phyloP scores from a whole-genome alignment of 106 monocot species.

The Dendrobium huoshanense region DNA sequence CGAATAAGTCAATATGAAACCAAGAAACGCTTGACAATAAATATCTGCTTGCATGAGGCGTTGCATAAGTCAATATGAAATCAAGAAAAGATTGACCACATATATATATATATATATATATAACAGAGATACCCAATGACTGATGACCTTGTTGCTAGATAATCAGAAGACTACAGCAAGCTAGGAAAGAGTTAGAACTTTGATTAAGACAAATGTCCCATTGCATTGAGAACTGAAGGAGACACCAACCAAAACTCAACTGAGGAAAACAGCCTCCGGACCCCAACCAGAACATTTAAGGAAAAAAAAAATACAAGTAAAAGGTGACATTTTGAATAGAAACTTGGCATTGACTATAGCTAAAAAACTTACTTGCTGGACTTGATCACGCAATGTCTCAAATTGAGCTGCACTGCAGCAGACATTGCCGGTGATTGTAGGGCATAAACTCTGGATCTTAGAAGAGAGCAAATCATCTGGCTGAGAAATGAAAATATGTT shows the following conservation, averaged over 20 bases:
- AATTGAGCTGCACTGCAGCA: slow-evolving; percentile 84
- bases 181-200: neutral
- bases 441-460: slow-evolving; percentile 96
- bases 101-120: neutral
- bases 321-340: neutral
- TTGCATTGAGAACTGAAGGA: neutral
- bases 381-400: slow-evolving; percentile 70
- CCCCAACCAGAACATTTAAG: neutral
- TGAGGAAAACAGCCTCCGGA: neutral
- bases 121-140: neutral
- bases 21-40: neutral
- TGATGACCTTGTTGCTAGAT: neutral
- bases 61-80: slow-evolving; percentile 4
- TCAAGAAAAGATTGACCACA: neutral
- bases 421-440: slow-evolving; percentile 79
- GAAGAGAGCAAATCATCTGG: slow-evolving; percentile 80
- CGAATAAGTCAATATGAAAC: slow-evolving; percentile 2
- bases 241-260: neutral
- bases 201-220: neutral
- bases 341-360: neutral
- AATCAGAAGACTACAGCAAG: neutral
- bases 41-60: slow-evolving; percentile 49
- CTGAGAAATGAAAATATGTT: slow-evolving; percentile 31
- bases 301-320: neutral
- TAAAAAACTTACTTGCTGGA: slow-evolving; percentile 70